Evolutionary conservation across 1,139 yeast species (phyloP).

Genomic region (Saccharomyces hybrid): DNA sequence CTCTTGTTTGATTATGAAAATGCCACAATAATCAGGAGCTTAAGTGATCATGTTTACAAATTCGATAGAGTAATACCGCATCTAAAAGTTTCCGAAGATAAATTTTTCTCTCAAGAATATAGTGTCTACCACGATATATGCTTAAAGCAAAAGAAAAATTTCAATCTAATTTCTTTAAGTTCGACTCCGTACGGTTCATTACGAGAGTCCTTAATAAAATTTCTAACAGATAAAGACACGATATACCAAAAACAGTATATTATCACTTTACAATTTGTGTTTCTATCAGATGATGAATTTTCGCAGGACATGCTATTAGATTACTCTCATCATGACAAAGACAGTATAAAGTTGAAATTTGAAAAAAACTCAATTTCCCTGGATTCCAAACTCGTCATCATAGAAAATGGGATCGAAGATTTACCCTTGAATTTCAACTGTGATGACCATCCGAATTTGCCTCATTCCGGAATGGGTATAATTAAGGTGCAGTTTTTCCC

Average conservation of each 20-base stretch:
- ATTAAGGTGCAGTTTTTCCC: conserved; percentile 18
- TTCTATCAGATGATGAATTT: conserved; percentile 17
- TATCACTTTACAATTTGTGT: conserved; percentile 17
- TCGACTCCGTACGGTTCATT: conserved; percentile 12
- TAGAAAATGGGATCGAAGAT: conserved; percentile 8
- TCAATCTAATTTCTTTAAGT: conserved; percentile 23
- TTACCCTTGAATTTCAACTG: conserved; percentile 4
- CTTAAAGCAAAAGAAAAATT: conserved; percentile 16
- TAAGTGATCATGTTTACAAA: conserved; percentile 5
- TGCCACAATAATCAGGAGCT: conserved; percentile 1
- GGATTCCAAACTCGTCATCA: conserved; percentile 13
- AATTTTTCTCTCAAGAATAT: conserved; percentile 17
- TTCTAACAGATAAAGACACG: conserved; percentile 8
- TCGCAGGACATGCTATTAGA: conserved; percentile 15
- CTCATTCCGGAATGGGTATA: conserved; percentile 19
- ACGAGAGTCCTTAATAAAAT: conserved; percentile 11
- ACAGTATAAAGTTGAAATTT: conserved; percentile 17
- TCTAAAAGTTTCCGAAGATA: conserved; percentile 10
- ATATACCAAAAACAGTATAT: conserved; percentile 8
- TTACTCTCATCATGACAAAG: conserved; percentile 5
- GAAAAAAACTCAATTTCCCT: conserved; percentile 19
- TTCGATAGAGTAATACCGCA: conserved; percentile 4
- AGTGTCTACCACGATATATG: conserved; percentile 23
- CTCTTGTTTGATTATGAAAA: conserved; percentile 15
- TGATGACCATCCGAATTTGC: conserved; percentile 1